Evolutionary conservation across 331 rosid genomes (phyloP).

Genomic region (Pyrus hybrid): DNA sequence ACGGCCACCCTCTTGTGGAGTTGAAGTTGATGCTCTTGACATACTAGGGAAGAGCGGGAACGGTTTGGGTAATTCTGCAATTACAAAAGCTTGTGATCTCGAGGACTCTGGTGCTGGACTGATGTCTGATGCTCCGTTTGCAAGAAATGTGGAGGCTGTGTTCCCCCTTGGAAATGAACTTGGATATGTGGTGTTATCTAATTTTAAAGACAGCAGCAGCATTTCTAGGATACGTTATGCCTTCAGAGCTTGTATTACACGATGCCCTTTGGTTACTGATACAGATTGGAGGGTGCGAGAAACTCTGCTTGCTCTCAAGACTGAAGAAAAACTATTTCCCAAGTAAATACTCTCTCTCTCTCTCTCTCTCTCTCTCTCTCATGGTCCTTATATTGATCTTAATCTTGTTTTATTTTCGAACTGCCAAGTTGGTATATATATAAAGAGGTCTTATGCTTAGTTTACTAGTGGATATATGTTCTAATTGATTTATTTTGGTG

Average conservation of each 20-base stretch:
- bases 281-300: constrained; percentile 47
- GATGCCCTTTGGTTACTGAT: constrained; percentile 39
- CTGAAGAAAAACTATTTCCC: constrained; percentile 48
- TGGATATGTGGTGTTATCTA: constrained; percentile 31
- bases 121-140: constrained; percentile 15
- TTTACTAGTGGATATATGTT: background rate
- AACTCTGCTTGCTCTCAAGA: constrained; percentile 45
- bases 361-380: no score
- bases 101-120: constrained; percentile 9
- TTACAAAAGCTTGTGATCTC: constrained; percentile 1
- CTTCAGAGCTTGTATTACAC: constrained; percentile 39
- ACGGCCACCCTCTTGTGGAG: background rate
- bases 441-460: background rate
- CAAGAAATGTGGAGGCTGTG: constrained; percentile 23
- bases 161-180: constrained; percentile 17
- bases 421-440: background rate
- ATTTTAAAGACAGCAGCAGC: constrained; percentile 30
- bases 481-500: constrained; percentile 5
- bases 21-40: background rate
- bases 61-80: background rate
- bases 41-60: background rate
- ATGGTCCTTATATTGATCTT: constrained; percentile 1
- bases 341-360: constrained; percentile 33
- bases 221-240: constrained; percentile 39
- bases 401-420: background rate